Conservation (phyloP, 2,329 filamentous ascomycete species). For the Ascochyta koolunga region DNA sequence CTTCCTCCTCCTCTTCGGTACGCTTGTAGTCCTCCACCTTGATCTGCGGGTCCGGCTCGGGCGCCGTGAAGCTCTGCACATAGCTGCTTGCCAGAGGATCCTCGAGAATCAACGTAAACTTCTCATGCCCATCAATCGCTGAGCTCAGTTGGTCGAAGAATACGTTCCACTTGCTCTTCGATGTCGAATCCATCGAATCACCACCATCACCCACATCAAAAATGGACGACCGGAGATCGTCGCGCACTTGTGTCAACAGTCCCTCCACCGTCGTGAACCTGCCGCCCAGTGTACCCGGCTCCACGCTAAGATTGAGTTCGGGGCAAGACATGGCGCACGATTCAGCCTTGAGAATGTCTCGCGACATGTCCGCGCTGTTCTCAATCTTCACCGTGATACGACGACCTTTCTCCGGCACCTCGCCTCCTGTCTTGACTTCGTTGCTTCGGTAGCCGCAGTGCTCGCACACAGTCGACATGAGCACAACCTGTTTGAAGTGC, state of each 20-base stretch:
- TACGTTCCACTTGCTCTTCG: constrained; percentile 74
- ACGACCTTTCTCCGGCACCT: constrained; percentile 83
- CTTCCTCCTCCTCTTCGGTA: constrained; percentile 91
- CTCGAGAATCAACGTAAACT: constrained; percentile 81
- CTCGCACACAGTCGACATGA: constrained; percentile 94
- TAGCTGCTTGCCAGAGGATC: constrained; percentile 94
- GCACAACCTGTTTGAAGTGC: constrained; percentile 94
- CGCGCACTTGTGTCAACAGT: constrained; percentile 86
- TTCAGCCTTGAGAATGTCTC: constrained; percentile 96
- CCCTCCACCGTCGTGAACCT: constrained; percentile 98
- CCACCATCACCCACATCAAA: constrained; percentile 79
- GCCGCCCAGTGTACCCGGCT: constrained; percentile 91
- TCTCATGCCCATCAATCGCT: constrained; percentile 79
- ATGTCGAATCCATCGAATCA: constrained; percentile 73
- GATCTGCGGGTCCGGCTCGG: constrained; percentile 85
- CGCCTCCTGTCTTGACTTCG: constrained; percentile 96
- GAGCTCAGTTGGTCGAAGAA: constrained; percentile 81
- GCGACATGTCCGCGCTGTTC: constrained; percentile 73
- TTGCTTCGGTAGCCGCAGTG: constrained; percentile 93
- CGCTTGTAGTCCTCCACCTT: constrained; percentile 81
- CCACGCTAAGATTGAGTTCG: constrained; percentile 84
- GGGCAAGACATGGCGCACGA: constrained; percentile 86
- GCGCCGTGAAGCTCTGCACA: constrained; percentile 81
- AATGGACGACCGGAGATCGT: constrained; percentile 86
- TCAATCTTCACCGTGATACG: constrained; percentile 79